Conservation (phyloP, 495 filamentous ascomycete species). For the Astrothelium macrocarpum region DNA sequence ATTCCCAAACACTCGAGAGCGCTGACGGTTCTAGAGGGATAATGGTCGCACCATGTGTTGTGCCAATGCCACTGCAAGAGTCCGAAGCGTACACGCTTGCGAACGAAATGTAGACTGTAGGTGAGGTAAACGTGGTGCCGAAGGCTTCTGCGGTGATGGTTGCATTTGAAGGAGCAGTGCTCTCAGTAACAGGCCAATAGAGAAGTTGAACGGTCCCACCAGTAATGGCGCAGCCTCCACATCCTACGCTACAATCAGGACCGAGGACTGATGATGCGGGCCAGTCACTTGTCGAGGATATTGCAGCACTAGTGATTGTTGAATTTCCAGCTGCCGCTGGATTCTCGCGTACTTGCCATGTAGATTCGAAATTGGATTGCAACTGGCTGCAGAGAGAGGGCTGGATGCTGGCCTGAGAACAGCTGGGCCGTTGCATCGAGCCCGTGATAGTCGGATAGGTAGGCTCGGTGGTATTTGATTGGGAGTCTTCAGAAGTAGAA, state of each 20-base stretch:
- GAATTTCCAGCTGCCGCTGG: background rate
- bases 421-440: background rate
- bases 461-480: background rate
- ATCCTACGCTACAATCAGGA: constrained; percentile 9
- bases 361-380: background rate
- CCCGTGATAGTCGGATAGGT: background rate
- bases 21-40: background rate
- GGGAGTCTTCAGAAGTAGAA: background rate
- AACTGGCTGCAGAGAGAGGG: background rate
- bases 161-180: background rate
- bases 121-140: constrained; percentile 7
- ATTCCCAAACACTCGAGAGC: constrained; percentile 11
- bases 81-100: constrained; percentile 8
- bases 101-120: constrained; percentile 12
- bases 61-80: constrained; percentile 10
- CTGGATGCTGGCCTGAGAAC: background rate
- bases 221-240: constrained; percentile 9
- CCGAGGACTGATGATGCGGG: background rate
- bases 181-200: constrained; percentile 11
- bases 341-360: background rate
- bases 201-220: constrained; percentile 8
- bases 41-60: constrained; percentile 1
- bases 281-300: background rate
- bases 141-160: background rate
- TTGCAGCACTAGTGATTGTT: background rate